Conservation (phyloP, 768 basidiomycete species). For the Termitomyces sp. region DNA sequence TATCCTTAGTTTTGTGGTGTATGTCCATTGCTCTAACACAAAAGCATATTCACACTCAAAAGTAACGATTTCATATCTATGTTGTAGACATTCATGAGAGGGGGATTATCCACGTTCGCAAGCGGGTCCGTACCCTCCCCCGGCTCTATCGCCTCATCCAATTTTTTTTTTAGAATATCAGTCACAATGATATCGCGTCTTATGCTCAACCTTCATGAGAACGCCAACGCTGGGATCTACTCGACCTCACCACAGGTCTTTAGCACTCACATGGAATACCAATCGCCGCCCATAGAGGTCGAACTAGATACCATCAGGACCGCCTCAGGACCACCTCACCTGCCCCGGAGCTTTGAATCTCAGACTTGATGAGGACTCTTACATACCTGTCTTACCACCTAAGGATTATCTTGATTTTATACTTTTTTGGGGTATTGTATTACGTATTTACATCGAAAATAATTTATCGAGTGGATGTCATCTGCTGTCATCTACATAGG, state of each 20-base stretch:
- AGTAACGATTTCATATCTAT: neutral
- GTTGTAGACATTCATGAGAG: constrained; percentile 36
- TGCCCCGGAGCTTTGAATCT: neutral
- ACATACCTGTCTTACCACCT: neutral
- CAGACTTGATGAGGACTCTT: neutral
- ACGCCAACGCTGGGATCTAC: constrained; percentile 30
- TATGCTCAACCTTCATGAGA: constrained; percentile 50
- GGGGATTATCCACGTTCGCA: constrained; percentile 45
- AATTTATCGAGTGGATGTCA: too few relatives aligned
- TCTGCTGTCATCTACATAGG: neutral
- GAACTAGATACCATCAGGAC: constrained; percentile 24
- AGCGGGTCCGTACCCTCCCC: constrained; percentile 32
- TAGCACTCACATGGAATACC: constrained; percentile 18
- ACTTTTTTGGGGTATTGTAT: neutral
- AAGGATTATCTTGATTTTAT: neutral
- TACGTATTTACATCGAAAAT: too few relatives aligned
- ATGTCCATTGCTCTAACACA: constrained; percentile 1
- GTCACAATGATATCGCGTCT: constrained; percentile 51
- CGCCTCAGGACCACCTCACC: neutral
- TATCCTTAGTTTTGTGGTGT: constrained; percentile 22
- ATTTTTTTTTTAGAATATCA: constrained; percentile 30
- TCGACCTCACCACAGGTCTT: constrained; percentile 12
- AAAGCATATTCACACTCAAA: neutral
- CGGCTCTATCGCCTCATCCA: neutral
- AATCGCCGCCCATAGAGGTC: constrained; percentile 3